phyloP scores from a whole-genome alignment of 768 basidiomycete species.

The Pisolithus sp. region DNA sequence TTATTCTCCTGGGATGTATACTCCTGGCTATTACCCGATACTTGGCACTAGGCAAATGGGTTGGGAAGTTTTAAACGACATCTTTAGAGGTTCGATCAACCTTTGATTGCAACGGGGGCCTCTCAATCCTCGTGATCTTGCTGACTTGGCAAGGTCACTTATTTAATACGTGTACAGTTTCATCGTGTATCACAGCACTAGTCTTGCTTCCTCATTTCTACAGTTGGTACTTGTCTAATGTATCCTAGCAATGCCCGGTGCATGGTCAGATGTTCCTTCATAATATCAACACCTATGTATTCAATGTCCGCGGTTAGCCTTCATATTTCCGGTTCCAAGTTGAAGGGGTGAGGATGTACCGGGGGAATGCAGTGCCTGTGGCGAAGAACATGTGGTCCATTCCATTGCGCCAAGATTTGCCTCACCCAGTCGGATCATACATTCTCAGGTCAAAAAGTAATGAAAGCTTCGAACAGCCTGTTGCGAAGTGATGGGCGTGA shows the following conservation, averaged over 20 bases:
- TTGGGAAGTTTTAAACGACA: constrained; percentile 3
- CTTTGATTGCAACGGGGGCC: too few relatives aligned
- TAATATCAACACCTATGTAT: too few relatives aligned
- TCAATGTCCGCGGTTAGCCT: background rate
- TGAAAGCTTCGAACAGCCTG: too few relatives aligned
- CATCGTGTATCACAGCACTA: background rate
- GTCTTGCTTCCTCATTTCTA: background rate
- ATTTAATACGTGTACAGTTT: background rate
- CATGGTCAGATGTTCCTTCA: too few relatives aligned
- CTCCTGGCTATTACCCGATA: constrained; percentile 1
- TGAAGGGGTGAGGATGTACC: background rate
- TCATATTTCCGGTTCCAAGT: background rate
- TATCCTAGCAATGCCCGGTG: too few relatives aligned
- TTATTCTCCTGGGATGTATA: constrained; percentile 2
- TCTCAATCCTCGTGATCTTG: too few relatives aligned
- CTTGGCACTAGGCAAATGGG: constrained; percentile 5
- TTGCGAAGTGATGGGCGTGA: too few relatives aligned
- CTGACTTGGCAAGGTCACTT: too few relatives aligned
- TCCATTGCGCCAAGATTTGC: too few relatives aligned
- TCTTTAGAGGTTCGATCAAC: too few relatives aligned
- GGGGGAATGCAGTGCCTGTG: background rate
- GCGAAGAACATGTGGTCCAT: background rate
- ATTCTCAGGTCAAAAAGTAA: background rate
- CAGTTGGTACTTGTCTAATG: too few relatives aligned
- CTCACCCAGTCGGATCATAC: background rate